Evolutionary conservation across 1,139 yeast species (phyloP), one percentile per base, ranked within the genome.

Genomic region (Candida dubliniensis): DNA sequence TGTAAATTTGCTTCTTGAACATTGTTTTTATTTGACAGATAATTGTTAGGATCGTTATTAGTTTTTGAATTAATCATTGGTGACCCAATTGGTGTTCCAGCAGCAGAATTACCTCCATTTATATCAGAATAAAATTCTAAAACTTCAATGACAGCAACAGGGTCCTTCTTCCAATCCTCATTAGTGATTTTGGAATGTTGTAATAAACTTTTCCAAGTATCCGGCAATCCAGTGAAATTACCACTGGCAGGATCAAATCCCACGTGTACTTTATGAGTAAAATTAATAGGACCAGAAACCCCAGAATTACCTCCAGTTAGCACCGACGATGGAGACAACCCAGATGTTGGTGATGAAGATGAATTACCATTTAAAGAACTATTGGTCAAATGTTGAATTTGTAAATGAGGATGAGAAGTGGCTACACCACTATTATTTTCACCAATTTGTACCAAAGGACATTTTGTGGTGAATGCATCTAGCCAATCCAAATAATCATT

Each of bases 401-500:
- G 43, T 27, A 31, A 34, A 18, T 31, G 39, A 13, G 3, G 30
- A n/a, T 4, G 41, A 24, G 34, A 10, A 7, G 29, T 11, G 3
- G 43, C 18, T 10, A 34, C 26, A 10, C 31, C 30, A 27, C 10
- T 23, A n/a, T 32, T 32, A n/a, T 49, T 36, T 34, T 53, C 58
- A 31, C 71, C 72, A 43, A 72, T 70, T 42, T 66, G 71, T 14
- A 67, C 63, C 50, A 85, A 71, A 1, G 97, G 96, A 56, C 96
- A 87, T 61, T 88, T 88, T 13, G 93, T 80, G 53, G 89, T 82
- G 52, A 91, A 87, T 12, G 89, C 86, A 63, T 93, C 97, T 50
- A 91, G 77, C 99, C 99, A 91, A 50, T 87, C 85, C 62, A 87
- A 81, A 52, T 88, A 76, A 51, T 91, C 98, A 48, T 82, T 78